Evolutionary conservation across 495 filamentous ascomycete species (phyloP), one percentile per base, ranked within the genome.

Genomic region (Xylaria venustula): DNA sequence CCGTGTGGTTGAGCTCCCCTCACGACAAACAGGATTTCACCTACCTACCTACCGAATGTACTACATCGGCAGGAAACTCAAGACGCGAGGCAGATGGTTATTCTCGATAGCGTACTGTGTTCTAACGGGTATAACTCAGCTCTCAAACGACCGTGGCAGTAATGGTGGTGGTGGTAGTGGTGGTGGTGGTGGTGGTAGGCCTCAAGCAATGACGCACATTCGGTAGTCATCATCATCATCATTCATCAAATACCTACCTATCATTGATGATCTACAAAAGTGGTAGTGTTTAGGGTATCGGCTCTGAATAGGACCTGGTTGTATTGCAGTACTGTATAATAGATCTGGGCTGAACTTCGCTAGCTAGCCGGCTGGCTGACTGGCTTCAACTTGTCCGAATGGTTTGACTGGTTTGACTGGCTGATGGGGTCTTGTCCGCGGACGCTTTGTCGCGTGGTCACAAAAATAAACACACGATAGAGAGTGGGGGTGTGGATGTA

Each of bases 141-240:
- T 20, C 15, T 3, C n/a, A 11, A 32, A 34, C 30, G 11, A 34
- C 30, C n/a, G n/a, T n/a, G 11, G 30, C 30, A 34, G 30, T 34
- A 34, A 34, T 34, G 5, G 30, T 25, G 26, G 9, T 42, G n/a
- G 22, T 23, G 6, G 12, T n/a, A 30, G 23, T 20, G 17, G n/a
- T n/a, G 11, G 19, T 14, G 19, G 7, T 14, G 28, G 54, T 58
- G 7, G 54, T 11, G 19, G 22, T 30, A n/a, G 14, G 15, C 42
- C 15, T 19, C 5, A n/a, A 36, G 17, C n/a, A 58, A 58, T 58
- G 54, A 41, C 54, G 54, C 44, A 58, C 47, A 14, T 46, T 32
- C 4, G 47, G 14, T 4, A 14, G 2, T 12, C 42, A 49, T 49
- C 15, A 20, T 47, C 30, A 46, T 41, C 20, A 19, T 41, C 40